phyloP scores from a whole-genome alignment of 345 rosid species.

The Citrus glauca region DNA sequence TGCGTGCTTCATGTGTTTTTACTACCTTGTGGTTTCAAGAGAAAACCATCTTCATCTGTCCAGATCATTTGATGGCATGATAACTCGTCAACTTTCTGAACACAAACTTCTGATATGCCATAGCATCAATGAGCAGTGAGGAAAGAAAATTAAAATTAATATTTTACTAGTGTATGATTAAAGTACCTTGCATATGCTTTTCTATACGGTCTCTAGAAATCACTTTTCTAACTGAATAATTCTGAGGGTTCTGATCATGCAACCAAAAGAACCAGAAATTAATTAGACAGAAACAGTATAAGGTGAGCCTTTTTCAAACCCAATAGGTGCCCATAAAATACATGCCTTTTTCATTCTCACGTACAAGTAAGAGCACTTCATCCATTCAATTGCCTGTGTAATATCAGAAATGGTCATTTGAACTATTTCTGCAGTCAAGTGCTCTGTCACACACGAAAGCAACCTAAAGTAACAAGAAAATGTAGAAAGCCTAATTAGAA shows the following conservation, averaged over 20 bases:
- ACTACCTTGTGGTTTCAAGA: constrained; percentile 86
- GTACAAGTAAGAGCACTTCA: constrained; percentile 89
- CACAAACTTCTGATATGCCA: constrained; percentile 57
- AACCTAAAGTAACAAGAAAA: constrained; percentile 49
- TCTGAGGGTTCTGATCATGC: constrained; percentile 72
- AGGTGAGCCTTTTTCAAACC: neutral
- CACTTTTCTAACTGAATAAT: constrained; percentile 74
- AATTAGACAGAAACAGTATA: constrained; percentile 8
- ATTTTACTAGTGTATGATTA: constrained; percentile 3
- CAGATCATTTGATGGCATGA: constrained; percentile 84
- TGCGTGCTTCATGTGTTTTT: constrained; percentile 6
- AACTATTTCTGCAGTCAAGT: constrained; percentile 96
- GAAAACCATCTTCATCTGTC: constrained; percentile 84
- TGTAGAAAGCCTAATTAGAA: constrained; percentile 7
- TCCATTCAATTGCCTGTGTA: constrained; percentile 92
- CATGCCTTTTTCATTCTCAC: constrained; percentile 92
- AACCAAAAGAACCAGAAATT: constrained; percentile 7
- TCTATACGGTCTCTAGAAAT: constrained; percentile 72
- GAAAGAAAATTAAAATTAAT: constrained; percentile 9
- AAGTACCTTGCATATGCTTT: constrained; percentile 81
- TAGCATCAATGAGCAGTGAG: constrained; percentile 19
- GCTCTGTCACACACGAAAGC: constrained; percentile 87
- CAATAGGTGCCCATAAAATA: constrained; percentile 5
- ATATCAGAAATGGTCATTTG: constrained; percentile 84
- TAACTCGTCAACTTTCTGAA: constrained; percentile 74